These are phyloP conservation scores for Cicer pinnatifidum DNA, from an alignment of 306 rosid species.

Conservation along the genomic window DNA sequence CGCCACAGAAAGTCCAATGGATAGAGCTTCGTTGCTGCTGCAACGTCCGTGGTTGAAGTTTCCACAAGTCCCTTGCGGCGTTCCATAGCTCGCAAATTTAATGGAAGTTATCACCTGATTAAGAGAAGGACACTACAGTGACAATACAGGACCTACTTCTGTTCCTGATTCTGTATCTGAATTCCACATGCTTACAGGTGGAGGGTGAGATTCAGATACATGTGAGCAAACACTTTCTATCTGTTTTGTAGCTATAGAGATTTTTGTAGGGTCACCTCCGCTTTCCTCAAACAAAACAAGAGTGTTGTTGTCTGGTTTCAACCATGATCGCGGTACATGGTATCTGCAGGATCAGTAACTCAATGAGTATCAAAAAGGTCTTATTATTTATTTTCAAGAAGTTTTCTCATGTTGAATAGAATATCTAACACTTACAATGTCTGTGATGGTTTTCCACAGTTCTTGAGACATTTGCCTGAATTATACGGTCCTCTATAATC, in stretches of 20 bases:
- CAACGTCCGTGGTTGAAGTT: slow-evolving; percentile 72
- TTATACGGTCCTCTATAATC: slow-evolving; percentile 64
- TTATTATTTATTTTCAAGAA: background rate
- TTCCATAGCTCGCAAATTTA: slow-evolving; percentile 86
- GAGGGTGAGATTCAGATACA: slow-evolving; percentile 80
- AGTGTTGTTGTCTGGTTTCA: slow-evolving; percentile 62
- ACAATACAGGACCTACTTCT: slow-evolving; percentile 56
- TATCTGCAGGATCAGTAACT: slow-evolving; percentile 55
- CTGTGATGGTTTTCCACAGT: slow-evolving; percentile 91
- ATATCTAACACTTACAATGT: slow-evolving; percentile 59
- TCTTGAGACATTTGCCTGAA: slow-evolving; percentile 68
- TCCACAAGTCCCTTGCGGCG: slow-evolving; percentile 82
- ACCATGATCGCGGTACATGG: slow-evolving; percentile 86
- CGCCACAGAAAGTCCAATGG: slow-evolving; percentile 38
- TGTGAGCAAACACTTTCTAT: slow-evolving; percentile 74
- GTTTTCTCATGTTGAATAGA: background rate
- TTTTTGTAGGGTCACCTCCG: slow-evolving; percentile 77
- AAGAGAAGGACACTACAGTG: slow-evolving; percentile 77
- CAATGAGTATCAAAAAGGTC: slow-evolving; percentile 28
- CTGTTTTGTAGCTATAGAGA: slow-evolving; percentile 67
- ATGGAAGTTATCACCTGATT: slow-evolving; percentile 78
- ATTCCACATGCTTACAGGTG: slow-evolving; percentile 75
- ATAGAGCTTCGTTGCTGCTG: slow-evolving; percentile 63
- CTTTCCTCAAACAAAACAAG: slow-evolving; percentile 84
- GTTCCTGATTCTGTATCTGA: slow-evolving; percentile 51